phyloP scores from a whole-genome alignment of 2,329 filamentous ascomycete species.

The Penicillium nordicum region DNA sequence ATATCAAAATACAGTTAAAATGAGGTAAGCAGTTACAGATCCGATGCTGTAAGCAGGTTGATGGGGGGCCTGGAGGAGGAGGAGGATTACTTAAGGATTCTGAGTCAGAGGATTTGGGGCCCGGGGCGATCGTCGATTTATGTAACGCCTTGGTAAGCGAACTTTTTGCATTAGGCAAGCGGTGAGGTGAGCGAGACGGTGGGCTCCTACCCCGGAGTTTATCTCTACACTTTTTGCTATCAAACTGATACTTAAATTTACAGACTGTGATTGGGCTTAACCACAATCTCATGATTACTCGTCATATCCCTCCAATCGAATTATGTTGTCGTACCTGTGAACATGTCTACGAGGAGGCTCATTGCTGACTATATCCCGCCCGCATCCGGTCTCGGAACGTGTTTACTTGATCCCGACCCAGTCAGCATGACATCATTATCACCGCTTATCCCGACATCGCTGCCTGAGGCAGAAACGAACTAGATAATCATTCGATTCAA shows the following conservation, averaged over 20 bases:
- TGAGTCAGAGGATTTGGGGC: slow-evolving; percentile 10
- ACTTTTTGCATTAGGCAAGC: not conserved
- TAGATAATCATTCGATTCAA: not conserved
- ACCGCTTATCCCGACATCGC: not conserved
- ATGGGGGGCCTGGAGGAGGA: slow-evolving; percentile 3
- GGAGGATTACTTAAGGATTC: slow-evolving; percentile 22
- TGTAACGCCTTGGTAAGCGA: slow-evolving; percentile 6
- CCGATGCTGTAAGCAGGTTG: slow-evolving; percentile 36
- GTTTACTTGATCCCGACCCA: not conserved
- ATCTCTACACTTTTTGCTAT: not conserved
- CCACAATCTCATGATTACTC: not conserved
- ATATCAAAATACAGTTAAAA: slow-evolving; percentile 20
- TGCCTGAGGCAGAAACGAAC: not conserved
- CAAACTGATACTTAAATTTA: not conserved
- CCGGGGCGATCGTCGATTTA: not conserved
- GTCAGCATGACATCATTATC: not conserved
- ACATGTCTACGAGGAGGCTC: not conserved
- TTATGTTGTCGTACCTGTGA: not conserved
- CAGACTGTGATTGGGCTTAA: not conserved
- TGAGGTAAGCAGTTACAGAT: slow-evolving; percentile 28
- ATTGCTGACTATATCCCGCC: slow-evolving; percentile 1
- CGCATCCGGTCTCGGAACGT: not conserved
- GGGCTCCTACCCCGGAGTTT: not conserved
- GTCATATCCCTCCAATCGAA: not conserved
- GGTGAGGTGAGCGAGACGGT: not conserved